Base-by-base conservation (phyloP, 805 yeast species). In the Pichia deserticola region DNA sequence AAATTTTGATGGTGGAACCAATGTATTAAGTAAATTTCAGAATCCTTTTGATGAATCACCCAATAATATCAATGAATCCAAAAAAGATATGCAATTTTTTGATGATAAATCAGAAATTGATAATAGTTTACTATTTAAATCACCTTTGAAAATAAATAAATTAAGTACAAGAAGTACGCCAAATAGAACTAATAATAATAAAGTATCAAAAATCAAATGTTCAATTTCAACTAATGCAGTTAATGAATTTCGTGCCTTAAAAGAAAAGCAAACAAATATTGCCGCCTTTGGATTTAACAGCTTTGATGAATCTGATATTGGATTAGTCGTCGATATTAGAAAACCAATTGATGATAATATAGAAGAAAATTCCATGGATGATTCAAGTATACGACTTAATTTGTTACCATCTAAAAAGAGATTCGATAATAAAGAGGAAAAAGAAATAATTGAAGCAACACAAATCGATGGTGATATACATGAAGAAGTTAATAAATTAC, bases 11-110 rank as follows among this genome's bases (percentile, higher is more conserved):
- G 40, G 41, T 36, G 47, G 41, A 6, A 55, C 64, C 2, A 63
- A 67, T 5, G 25, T 56, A 58, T 47, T 69, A 15, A 60, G 57
- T 27, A 63, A 62, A 34, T 57, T 70, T 20, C 58, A 54, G 30
- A 63, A 73, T 51, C 77, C 77, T 7, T 73, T 73, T 52, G 67
- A 63, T 10, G 62, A 55, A 3, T 58, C 67, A 3, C 66, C 65
- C n/a, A n/a, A n/a, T n/a, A n/a, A n/a, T n/a, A n/a, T n/a, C n/a
- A n/a, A n/a, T n/a, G n/a, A n/a, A n/a, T n/a, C n/a, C n/a, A n/a
- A n/a, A n/a, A n/a, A n/a, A n/a, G n/a, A n/a, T n/a, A n/a, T n/a
- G n/a, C n/a, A n/a, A n/a, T n/a, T n/a, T n/a, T n/a, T n/a, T n/a
- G n/a, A n/a, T n/a, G n/a, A n/a, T n/a, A n/a, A 28, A 15, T 36